Base-by-base conservation (phyloP, 768 basidiomycete species). In the Paxillus involutus region DNA sequence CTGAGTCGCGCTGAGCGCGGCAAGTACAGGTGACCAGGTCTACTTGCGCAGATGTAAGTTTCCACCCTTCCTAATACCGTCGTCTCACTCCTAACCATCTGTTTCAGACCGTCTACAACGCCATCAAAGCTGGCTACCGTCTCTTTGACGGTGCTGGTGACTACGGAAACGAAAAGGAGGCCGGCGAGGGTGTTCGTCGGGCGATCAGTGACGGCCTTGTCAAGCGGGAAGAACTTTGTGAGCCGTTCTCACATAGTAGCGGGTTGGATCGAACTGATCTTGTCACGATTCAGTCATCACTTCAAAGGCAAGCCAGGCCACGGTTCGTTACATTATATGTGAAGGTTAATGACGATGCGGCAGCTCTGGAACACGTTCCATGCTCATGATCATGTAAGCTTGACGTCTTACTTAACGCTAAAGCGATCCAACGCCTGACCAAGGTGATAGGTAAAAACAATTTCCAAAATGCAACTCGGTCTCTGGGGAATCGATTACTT, bases 281-380 rank as follows among this genome's bases (percentile, higher is more conserved):
- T 32, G 14, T 35, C 10, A 41, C 16, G 9, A 19, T 43, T 14
- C 59, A 89, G 88, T 89, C 71, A 88, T 95, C 60, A 91, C 90
- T 47, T 90, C 89, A 59, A 94, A 94, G 82, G 86, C 71, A 61
- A 61, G 71, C 47, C 17, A 12, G 41, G 6, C 30, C 14, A 30
- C 26, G 10, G 2, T 44, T 44, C 24, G 21, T 42, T 37, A 17
- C 41, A 44, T 24, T 21, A n/a, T 46, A 53, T 35, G 19, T 24
- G 16, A 30, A 9, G 16, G 51, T 54, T 64, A 19, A 61, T 44
- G 29, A 14, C 16, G 30, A n/a, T 46, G 52, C 42, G 44, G 51
- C 59, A 86, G 85, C 76, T 94, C 35, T 94, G 92, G 93, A 94
- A 94, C 72, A 91, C 89, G 6, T 91, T 87, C 77, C 91, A 96